Percentiles rank a stretch among this genome's conserved stretches.
phyloP scores from a whole-genome alignment of 148 eudicot species.

The Heliosperma pusillum region DNA sequence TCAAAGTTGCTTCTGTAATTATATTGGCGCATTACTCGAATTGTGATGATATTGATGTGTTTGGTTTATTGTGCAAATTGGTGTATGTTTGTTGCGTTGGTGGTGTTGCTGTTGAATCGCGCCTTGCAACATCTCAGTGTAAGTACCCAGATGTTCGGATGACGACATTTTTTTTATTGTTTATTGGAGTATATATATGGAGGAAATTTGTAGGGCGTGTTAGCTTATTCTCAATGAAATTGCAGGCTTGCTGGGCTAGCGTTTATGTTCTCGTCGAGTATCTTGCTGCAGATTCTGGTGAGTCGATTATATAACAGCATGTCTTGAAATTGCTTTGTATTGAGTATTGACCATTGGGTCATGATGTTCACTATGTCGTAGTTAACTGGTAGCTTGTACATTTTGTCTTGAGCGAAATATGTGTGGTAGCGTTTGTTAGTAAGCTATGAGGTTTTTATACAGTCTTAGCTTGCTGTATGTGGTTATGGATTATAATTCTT shows the following conservation, averaged over 20 bases:
- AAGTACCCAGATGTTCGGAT: conserved; percentile 33
- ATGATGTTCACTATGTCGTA: background rate
- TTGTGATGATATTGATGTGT: conserved; percentile 21
- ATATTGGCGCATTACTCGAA: background rate
- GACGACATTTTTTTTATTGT: background rate
- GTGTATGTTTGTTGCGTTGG: conserved; percentile 7
- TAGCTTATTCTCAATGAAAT: conserved; percentile 6
- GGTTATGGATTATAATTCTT: background rate
- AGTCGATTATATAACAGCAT: conserved; percentile 1
- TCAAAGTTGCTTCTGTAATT: background rate
- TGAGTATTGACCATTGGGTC: background rate
- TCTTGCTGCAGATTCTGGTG: conserved; percentile 77
- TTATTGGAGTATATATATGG: background rate
- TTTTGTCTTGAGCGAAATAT: background rate
- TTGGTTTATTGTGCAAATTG: conserved; percentile 13
- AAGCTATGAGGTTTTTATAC: background rate
- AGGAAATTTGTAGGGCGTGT: conserved; percentile 10
- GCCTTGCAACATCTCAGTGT: conserved; percentile 46
- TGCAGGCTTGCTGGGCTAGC: conserved; percentile 92
- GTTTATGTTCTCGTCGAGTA: conserved; percentile 86
- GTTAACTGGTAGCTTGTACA: too few species aligned
- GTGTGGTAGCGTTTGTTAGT: background rate
- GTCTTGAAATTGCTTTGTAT: background rate
- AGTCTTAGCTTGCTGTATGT: background rate
- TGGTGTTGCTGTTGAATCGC: conserved; percentile 8